Evolutionary conservation across 176 grass and related monocot species (phyloP), one percentile per base, ranked within the genome.

Genomic region (Pontederia paniculata): DNA sequence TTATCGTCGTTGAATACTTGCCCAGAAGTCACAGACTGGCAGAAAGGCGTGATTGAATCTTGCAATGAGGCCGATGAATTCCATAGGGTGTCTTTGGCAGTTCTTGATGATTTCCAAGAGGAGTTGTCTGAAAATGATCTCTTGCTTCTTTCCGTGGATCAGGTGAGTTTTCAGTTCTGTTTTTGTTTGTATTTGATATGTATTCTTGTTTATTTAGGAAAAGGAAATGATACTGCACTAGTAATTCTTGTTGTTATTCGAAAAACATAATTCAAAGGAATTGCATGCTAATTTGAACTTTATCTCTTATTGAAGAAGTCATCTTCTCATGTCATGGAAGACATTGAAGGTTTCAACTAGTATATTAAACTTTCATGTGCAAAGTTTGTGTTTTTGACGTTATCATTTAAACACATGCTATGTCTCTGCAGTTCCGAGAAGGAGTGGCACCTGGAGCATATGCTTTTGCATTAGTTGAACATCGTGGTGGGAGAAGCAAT

Each of bases 391-490:
- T 65, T 31, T n/a, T 6, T 37, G 28, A 6, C 28, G 3, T 37
- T 6, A 37, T 37, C 3, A 37, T 37, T 37, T 0, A 5, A 37
- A 0, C 22, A 55, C 16, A 46, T 75, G 56, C 23, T 14, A 78
- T 63, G 53, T 50, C 28, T 76, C 68, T 84, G 63, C 62, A 97
- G 86, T 84, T 90, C 70, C 71, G 81, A 15, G 82, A 79, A 77
- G 74, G 82, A 60, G 61, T 44, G 25, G 83, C 58, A 28, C 85
- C 86, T 25, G 83, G 66, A 9, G 74, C 86, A n/a, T 90, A 97
- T 57, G 77, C 80, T 61, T 90, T 97, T 87, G 91, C 79, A 18
- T 55, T 90, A 69, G 91, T 97, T 70, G 91, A 97, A 66, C 78
- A 87, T 23, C 82, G 82, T 22, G 86, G 86, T 21, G 77, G 86